Evolutionary conservation across 257 asterid genomes (phyloP).

Genomic region (Solanum peruvianum): DNA sequence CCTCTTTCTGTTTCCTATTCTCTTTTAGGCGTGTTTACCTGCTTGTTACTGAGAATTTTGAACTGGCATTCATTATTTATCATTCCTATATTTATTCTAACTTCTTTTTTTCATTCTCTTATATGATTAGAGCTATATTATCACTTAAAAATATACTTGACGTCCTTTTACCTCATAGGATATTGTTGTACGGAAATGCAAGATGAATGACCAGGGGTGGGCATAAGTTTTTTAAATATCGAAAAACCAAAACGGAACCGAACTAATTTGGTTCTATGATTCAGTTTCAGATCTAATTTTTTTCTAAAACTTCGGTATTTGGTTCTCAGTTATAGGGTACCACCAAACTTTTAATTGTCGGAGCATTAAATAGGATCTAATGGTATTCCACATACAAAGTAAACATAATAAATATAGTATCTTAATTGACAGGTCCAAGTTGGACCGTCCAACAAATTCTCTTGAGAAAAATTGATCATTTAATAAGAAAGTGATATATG

Average conservation of each 20-base stretch:
- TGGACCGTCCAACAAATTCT: background rate
- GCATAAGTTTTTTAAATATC: background rate
- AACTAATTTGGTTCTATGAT: background rate
- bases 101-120: background rate
- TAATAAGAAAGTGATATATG: background rate
- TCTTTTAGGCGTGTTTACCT: background rate
- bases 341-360: background rate
- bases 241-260: background rate
- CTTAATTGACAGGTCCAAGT: background rate
- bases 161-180: background rate
- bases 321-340: background rate
- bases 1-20: background rate
- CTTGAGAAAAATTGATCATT: background rate
- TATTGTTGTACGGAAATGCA: background rate
- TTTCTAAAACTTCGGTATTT: background rate
- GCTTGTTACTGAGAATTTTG: background rate
- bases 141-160: background rate
- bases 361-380: background rate
- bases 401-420: background rate
- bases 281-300: background rate
- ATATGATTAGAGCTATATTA: background rate
- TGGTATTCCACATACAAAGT: background rate
- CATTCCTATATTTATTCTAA: background rate
- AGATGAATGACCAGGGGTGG: background rate
- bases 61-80: background rate